Percentiles rank a stretch among this genome's conserved stretches.
Conservation (phyloP, 2,329 filamentous ascomycete genomes). For the Botrytis byssoidea region DNA sequence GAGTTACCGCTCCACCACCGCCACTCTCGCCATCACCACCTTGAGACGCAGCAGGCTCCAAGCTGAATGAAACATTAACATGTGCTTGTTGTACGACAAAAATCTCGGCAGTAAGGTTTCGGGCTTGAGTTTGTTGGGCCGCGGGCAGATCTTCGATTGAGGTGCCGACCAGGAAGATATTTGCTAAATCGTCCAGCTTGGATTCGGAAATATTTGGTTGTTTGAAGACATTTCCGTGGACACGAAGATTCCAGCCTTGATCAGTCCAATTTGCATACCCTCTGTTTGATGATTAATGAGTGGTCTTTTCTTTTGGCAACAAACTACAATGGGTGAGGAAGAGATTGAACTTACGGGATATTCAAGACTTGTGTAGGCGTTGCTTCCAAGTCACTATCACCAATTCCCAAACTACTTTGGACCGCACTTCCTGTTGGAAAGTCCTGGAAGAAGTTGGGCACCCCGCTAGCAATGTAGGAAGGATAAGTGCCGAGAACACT, state of each 20-base stretch:
- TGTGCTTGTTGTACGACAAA: conserved; percentile 72
- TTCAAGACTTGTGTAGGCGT: conserved; percentile 70
- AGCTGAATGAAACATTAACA: conserved; percentile 60
- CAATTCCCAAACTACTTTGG: conserved; percentile 58
- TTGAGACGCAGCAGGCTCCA: conserved; percentile 57
- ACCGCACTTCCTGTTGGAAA: conserved; percentile 63
- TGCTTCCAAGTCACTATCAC: conserved; percentile 56
- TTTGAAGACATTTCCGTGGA: conserved; percentile 82
- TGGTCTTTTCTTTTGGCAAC: background rate
- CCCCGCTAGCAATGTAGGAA: conserved; percentile 59
- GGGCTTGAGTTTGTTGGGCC: conserved; percentile 62
- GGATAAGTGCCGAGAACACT: conserved; percentile 56
- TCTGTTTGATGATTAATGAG: conserved; percentile 33
- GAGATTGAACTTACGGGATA: conserved; percentile 50
- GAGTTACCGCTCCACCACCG: conserved; percentile 50
- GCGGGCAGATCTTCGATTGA: conserved; percentile 58
- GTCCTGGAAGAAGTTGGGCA: conserved; percentile 66
- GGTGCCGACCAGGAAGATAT: conserved; percentile 67
- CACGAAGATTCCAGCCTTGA: conserved; percentile 72
- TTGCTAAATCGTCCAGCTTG: conserved; percentile 66
- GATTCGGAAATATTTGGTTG: conserved; percentile 64
- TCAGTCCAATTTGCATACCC: conserved; percentile 75
- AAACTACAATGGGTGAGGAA: background rate
- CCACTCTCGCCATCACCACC: conserved; percentile 49
- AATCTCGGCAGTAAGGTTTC: conserved; percentile 71